phyloP scores from a whole-genome alignment of 108 stramenopile genomes.

The Nitzschia inconspicua region DNA sequence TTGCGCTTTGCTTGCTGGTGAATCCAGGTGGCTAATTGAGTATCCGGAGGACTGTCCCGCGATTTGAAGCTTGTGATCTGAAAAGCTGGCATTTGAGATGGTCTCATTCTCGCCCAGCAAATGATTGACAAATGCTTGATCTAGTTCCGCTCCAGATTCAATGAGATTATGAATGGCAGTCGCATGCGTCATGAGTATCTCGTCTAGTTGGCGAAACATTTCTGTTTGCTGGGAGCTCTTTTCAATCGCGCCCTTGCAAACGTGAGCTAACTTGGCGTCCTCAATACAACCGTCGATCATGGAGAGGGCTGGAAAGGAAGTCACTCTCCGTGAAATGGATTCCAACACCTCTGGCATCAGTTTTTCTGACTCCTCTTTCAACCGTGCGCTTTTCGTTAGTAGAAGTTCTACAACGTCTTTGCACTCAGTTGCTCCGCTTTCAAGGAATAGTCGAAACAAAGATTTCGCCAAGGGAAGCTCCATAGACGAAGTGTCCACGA shows the following conservation, averaged over 20 bases:
- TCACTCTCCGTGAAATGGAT: slow-evolving; percentile 13
- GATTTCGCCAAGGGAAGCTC: slow-evolving; percentile 35
- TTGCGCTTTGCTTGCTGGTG: not conserved
- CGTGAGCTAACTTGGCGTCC: slow-evolving; percentile 11
- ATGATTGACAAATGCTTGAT: slow-evolving; percentile 34
- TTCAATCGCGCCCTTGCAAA: slow-evolving; percentile 28
- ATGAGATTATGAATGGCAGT: slow-evolving; percentile 19
- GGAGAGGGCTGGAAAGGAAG: slow-evolving; percentile 26
- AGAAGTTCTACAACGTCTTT: slow-evolving; percentile 25
- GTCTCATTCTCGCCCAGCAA: slow-evolving; percentile 23
- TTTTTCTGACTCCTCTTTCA: slow-evolving; percentile 28
- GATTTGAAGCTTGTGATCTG: not conserved
- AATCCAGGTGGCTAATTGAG: not conserved
- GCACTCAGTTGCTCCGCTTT: slow-evolving; percentile 32
- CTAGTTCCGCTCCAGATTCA: slow-evolving; percentile 30
- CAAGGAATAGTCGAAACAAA: slow-evolving; percentile 39
- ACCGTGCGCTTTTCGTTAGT: slow-evolving; percentile 31
- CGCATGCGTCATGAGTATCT: slow-evolving; percentile 34
- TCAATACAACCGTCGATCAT: slow-evolving; percentile 25
- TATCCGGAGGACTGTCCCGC: not conserved
- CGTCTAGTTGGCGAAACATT: slow-evolving; percentile 25
- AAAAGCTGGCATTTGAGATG: not conserved
- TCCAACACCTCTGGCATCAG: slow-evolving; percentile 5
- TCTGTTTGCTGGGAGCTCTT: slow-evolving; percentile 1
- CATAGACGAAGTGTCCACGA: not conserved